These are phyloP conservation scores for Teratosphaeria zuluensis DNA, from an alignment of 2,329 filamentous ascomycete species.

Conservation along the genomic window DNA sequence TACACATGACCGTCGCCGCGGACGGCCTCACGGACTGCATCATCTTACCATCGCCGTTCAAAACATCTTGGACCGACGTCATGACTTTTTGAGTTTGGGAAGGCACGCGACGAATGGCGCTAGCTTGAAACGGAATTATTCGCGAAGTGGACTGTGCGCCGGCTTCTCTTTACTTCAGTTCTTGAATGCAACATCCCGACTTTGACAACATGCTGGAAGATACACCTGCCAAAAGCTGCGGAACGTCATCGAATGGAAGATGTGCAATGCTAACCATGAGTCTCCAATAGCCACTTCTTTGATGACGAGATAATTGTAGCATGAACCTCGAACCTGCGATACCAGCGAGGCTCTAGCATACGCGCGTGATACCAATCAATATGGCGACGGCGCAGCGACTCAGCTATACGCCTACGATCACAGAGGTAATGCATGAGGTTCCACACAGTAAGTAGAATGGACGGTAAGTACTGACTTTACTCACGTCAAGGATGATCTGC, in stretches of 20 bases:
- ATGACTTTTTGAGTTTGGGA: not conserved
- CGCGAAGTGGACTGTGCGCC: not conserved
- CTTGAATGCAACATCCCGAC: not conserved
- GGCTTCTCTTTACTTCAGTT: not conserved
- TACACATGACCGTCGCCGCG: not conserved
- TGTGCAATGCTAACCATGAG: not conserved
- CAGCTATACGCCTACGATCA: constrained; percentile 9
- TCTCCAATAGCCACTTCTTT: not conserved
- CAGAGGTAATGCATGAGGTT: constrained; percentile 20
- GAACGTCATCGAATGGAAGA: too few relatives aligned
- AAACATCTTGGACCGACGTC: not conserved
- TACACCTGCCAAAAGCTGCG: not conserved
- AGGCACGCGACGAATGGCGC: not conserved
- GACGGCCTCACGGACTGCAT: not conserved
- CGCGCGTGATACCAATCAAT: not conserved
- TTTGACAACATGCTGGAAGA: not conserved
- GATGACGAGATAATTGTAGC: not conserved
- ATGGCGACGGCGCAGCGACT: constrained; percentile 3
- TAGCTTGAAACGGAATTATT: not conserved
- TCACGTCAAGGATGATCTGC: constrained; percentile 32
- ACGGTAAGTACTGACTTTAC: constrained; percentile 24
- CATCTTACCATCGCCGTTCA: not conserved
- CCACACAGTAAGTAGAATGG: not conserved
- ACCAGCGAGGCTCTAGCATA: not conserved
- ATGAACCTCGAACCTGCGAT: not conserved